Conservation (phyloP, 2,329 filamentous ascomycete species). For the Aspergillus brasiliensis region DNA sequence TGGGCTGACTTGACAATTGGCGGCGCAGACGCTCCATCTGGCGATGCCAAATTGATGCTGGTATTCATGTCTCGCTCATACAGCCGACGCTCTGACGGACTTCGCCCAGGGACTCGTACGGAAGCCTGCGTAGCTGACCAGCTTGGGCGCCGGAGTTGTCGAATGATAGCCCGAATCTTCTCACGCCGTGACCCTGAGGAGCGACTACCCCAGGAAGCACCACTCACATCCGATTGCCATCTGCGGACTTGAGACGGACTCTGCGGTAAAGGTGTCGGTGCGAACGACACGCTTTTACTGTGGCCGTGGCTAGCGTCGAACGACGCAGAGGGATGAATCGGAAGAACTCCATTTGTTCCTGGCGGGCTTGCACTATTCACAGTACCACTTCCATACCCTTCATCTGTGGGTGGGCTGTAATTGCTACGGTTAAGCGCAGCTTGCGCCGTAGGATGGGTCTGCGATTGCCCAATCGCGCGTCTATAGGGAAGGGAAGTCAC, state of each 20-base stretch:
- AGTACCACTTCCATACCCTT: constrained; percentile 30
- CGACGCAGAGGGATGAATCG: constrained; percentile 18
- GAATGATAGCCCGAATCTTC: constrained; percentile 22
- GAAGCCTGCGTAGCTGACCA: constrained; percentile 4
- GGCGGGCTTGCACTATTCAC: constrained; percentile 18
- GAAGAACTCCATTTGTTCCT: constrained; percentile 14
- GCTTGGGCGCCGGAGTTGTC: constrained; percentile 19
- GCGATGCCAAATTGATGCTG: constrained; percentile 40
- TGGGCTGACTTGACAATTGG: constrained; percentile 41
- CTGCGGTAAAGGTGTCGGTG: constrained; percentile 8
- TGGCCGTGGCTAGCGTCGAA: constrained; percentile 18
- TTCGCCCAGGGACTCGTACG: constrained; percentile 13
- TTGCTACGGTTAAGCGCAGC: constrained; percentile 11
- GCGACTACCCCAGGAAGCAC: constrained; percentile 4
- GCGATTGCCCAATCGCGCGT: constrained; percentile 19
- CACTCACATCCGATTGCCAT: constrained; percentile 23
- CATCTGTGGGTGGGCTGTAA: constrained; percentile 27
- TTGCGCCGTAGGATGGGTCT: constrained; percentile 11
- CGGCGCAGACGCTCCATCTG: constrained; percentile 33
- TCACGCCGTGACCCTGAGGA: constrained; percentile 23
- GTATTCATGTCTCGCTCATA: constrained; percentile 30
- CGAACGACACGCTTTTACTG: constrained; percentile 23
- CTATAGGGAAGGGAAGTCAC: constrained; percentile 30
- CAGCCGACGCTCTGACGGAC: constrained; percentile 11
- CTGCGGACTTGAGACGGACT: constrained; percentile 17